Conservation (phyloP, 805 yeast species). For the Kuraishia molischiana region DNA sequence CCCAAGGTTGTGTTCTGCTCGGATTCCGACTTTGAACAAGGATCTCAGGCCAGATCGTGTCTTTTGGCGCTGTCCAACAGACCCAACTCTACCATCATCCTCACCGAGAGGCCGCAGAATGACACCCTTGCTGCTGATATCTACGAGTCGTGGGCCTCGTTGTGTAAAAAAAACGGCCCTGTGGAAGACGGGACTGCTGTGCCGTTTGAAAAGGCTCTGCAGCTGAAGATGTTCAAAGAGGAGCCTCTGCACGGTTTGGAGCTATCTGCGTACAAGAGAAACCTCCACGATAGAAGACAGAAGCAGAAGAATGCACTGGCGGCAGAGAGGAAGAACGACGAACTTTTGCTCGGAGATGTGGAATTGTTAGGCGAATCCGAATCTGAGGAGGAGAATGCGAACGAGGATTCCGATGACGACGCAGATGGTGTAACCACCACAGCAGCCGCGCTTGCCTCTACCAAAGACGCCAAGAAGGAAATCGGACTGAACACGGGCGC, state of each 20-base stretch:
- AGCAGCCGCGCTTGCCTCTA: conserved; percentile 3
- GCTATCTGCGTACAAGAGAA: conserved; percentile 34
- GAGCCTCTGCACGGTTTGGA: conserved; percentile 42
- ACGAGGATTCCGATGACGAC: conserved; percentile 11
- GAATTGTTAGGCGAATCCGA: conserved; percentile 24
- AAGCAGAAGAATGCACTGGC: conserved; percentile 22
- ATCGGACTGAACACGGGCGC: conserved; percentile 3
- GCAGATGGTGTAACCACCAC: conserved; percentile 10
- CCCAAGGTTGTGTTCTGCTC: conserved; percentile 78
- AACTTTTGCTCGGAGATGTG: conserved; percentile 20
- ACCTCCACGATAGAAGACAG: conserved; percentile 35
- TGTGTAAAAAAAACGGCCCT: conserved; percentile 25
- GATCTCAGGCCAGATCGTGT: conserved; percentile 47
- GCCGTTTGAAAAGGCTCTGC: conserved; percentile 34
- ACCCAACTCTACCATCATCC: conserved; percentile 57
- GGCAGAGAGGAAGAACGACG: conserved; percentile 21
- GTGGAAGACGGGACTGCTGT: conserved; percentile 57
- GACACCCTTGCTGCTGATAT: conserved; percentile 41
- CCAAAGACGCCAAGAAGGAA: background rate
- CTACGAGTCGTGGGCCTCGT: conserved; percentile 41
- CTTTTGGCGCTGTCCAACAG: conserved; percentile 48
- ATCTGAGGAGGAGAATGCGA: conserved; percentile 12
- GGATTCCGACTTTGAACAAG: conserved; percentile 54
- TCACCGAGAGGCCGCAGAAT: conserved; percentile 56
- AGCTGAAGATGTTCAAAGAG: conserved; percentile 31